Evolutionary conservation across 805 yeast genomes (phyloP).

Genomic region (Pichia insulana): DNA sequence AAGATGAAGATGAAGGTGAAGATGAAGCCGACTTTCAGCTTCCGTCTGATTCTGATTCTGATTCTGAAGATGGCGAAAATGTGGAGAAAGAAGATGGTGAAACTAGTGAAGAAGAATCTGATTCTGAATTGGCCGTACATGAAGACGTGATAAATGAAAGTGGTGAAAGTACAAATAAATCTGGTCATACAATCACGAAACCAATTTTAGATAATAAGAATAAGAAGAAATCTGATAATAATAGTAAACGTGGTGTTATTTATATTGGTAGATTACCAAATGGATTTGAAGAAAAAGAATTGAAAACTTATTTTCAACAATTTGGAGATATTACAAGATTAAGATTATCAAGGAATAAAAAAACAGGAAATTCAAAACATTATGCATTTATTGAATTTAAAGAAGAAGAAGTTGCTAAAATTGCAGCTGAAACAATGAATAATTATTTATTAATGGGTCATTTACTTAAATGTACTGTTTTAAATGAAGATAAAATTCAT

Average conservation of each 20-base stretch:
- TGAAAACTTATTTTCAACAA: constrained; percentile 75
- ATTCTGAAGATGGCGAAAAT: constrained; percentile 9
- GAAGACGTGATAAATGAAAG: constrained; percentile 4
- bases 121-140: constrained; percentile 4
- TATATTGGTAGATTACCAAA: constrained; percentile 90
- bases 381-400: constrained; percentile 85
- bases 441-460: constrained; percentile 87
- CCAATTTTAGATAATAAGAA: constrained; percentile 6
- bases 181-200: constrained; percentile 19
- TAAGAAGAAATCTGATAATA: constrained; percentile 2
- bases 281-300: constrained; percentile 79
- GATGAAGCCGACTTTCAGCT: constrained; percentile 16
- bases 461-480: constrained; percentile 51
- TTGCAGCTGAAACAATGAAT: constrained; percentile 94
- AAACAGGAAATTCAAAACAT: constrained; percentile 85
- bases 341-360: constrained; percentile 79
- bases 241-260: constrained; percentile 53
- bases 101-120: constrained; percentile 14
- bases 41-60: constrained; percentile 15
- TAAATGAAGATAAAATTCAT: constrained; percentile 50
- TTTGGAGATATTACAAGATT: constrained; percentile 79
- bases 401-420: constrained; percentile 63
- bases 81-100: constrained; percentile 13
- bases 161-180: constrained; percentile 10
- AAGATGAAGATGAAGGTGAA: constrained; percentile 11